Conservation (phyloP, 768 basidiomycete genomes). For the Galerina marginata region DNA sequence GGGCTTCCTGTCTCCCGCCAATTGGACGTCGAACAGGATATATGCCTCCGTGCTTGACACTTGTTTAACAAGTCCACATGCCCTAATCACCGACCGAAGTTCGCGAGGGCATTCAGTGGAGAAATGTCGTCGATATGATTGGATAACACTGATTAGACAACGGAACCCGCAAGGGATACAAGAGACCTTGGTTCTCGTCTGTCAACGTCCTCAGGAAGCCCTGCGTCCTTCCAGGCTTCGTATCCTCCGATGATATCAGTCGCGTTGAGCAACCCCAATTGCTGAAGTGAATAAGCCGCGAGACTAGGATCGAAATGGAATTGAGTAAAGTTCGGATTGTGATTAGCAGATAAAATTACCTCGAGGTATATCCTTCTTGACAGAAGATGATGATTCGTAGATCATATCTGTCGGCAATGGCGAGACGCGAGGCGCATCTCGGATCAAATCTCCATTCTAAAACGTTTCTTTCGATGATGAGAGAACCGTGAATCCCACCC, state of each 20-base stretch:
- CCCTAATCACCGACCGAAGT: neutral
- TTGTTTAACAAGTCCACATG: too few species aligned
- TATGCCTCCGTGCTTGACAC: too few species aligned
- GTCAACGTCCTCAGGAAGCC: conserved; percentile 55
- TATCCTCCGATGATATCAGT: conserved; percentile 82
- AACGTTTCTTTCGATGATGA: conserved; percentile 76
- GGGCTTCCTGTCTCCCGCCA: too few species aligned
- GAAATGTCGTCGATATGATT: conserved; percentile 8
- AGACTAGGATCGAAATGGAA: conserved; percentile 43
- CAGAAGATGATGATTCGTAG: conserved; percentile 76
- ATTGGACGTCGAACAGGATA: too few species aligned
- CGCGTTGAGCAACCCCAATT: conserved; percentile 73
- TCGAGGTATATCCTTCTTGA: conserved; percentile 72
- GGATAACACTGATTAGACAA: conserved; percentile 24
- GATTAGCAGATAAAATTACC: conserved; percentile 28
- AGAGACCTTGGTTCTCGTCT: conserved; percentile 26
- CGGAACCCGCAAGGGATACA: conserved; percentile 31
- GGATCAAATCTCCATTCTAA: conserved; percentile 87
- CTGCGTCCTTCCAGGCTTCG: conserved; percentile 71
- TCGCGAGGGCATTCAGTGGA: neutral
- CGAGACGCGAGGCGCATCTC: conserved; percentile 57
- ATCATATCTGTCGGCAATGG: conserved; percentile 78
- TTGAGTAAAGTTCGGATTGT: neutral
- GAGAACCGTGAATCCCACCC: conserved; percentile 70
- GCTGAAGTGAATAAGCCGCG: conserved; percentile 70